Conservation (phyloP, 208 protist species). For the Leishmania amazonensis region DNA sequence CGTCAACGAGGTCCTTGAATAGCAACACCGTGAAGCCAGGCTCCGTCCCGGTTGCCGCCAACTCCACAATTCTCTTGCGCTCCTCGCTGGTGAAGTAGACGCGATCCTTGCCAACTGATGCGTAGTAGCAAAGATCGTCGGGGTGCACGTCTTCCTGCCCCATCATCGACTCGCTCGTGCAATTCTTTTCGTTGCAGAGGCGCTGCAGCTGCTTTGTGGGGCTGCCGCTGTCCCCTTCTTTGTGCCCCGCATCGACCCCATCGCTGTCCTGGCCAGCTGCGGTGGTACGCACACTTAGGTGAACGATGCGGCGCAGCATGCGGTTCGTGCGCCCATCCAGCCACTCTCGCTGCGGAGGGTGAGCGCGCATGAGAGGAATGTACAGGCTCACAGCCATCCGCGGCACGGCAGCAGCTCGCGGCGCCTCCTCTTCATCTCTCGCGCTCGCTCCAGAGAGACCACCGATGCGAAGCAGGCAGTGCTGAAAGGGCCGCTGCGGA, state of each 20-base stretch:
- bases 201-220: not conserved
- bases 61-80: slow-evolving; percentile 35
- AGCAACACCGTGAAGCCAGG: slow-evolving; percentile 73
- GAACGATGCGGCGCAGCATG: slow-evolving; percentile 41
- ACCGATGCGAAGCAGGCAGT: slow-evolving; percentile 49
- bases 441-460: slow-evolving; percentile 4
- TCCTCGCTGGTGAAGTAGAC: slow-evolving; percentile 49
- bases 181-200: not conserved
- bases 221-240: not conserved
- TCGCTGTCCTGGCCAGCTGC: slow-evolving; percentile 5
- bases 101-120: slow-evolving; percentile 29
- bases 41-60: slow-evolving; percentile 34
- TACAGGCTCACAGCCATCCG: slow-evolving; percentile 76
- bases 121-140: slow-evolving; percentile 28
- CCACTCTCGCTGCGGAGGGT: slow-evolving; percentile 24
- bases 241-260: not conserved
- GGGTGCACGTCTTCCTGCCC: not conserved
- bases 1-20: slow-evolving; percentile 62
- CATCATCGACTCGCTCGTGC: not conserved
- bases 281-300: slow-evolving; percentile 18
- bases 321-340: slow-evolving; percentile 63
- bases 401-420: slow-evolving; percentile 39
- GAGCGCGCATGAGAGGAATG: slow-evolving; percentile 46
- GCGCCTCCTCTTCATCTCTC: slow-evolving; percentile 1
- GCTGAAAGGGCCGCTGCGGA: slow-evolving; percentile 52